phyloP scores from a whole-genome alignment of 495 filamentous ascomycete species.

The Neurospora sp. region DNA sequence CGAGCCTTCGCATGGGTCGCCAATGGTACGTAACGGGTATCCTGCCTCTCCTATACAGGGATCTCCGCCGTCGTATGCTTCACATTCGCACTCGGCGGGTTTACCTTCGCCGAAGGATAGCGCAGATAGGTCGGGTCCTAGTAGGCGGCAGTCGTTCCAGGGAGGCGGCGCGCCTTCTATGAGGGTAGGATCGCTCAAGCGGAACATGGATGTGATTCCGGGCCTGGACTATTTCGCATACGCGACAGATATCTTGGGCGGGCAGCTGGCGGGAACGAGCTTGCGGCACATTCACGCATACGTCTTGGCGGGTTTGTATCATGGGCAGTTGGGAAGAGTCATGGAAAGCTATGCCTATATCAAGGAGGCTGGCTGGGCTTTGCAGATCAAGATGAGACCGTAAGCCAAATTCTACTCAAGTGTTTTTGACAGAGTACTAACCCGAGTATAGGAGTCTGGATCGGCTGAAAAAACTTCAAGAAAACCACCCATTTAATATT shows the following conservation, averaged over 20 bases:
- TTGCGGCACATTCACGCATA: conserved; percentile 76
- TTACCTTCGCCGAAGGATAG: conserved; percentile 41
- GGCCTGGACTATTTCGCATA: conserved; percentile 82
- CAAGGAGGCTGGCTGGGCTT: conserved; percentile 61
- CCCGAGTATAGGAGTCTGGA: conserved; percentile 27
- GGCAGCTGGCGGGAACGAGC: conserved; percentile 64
- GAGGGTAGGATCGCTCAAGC: conserved; percentile 22
- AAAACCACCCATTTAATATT: conserved; percentile 7
- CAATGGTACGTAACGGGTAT: conserved; percentile 37
- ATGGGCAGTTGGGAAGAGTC: conserved; percentile 76
- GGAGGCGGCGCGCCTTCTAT: conserved; percentile 18
- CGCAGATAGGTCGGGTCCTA: conserved; percentile 26
- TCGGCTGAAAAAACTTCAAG: conserved; percentile 28
- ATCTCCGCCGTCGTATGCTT: conserved; percentile 34
- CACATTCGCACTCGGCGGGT: conserved; percentile 29
- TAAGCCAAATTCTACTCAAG: conserved; percentile 30
- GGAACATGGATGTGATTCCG: conserved; percentile 81
- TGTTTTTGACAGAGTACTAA: neutral
- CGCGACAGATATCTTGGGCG: conserved; percentile 79
- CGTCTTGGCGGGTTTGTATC: conserved; percentile 79
- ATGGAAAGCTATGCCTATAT: conserved; percentile 90
- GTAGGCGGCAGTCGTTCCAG: conserved; percentile 35
- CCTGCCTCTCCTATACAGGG: conserved; percentile 36
- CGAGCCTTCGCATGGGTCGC: conserved; percentile 32
- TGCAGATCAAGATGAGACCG: conserved; percentile 70